These are phyloP conservation scores for Fusarium mundagurra DNA, from an alignment of 2,329 filamentous ascomycete species.

Conservation along the genomic window DNA sequence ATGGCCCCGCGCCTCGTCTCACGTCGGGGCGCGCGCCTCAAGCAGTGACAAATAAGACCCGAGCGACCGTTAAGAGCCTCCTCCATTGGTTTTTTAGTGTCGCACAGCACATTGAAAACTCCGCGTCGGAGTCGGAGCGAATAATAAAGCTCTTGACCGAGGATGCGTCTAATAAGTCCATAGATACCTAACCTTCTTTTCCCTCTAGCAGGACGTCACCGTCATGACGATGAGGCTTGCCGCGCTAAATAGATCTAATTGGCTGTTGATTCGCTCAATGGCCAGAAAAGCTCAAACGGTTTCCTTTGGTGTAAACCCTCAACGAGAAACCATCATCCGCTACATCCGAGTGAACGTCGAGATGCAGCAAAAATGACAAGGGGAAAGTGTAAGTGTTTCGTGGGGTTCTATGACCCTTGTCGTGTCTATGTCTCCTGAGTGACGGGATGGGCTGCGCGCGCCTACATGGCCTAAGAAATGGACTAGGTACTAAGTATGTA, in stretches of 20 bases:
- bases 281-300: constrained; percentile 12
- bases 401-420: constrained; percentile 23
- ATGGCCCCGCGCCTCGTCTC: constrained; percentile 18
- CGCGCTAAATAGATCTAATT: constrained; percentile 8
- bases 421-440: constrained; percentile 9
- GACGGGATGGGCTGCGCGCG: constrained; percentile 18
- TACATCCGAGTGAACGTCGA: constrained; percentile 31
- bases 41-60: constrained; percentile 18
- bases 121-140: constrained; percentile 30
- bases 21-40: constrained; percentile 13
- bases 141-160: constrained; percentile 8
- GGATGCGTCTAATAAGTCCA: background rate
- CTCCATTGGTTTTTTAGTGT: background rate
- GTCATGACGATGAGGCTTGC: constrained; percentile 32
- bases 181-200: background rate
- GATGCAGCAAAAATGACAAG: background rate
- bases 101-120: background rate
- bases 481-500: too few relatives aligned
- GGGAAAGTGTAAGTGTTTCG: constrained; percentile 13
- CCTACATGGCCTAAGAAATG: constrained; percentile 15
- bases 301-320: constrained; percentile 11
- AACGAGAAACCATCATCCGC: constrained; percentile 19
- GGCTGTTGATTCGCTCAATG: constrained; percentile 15
- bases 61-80: constrained; percentile 20
- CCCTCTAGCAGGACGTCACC: constrained; percentile 27